phyloP scores from a whole-genome alignment of 108 stramenopile species.

The Pseudonitzschia delicatissima region DNA sequence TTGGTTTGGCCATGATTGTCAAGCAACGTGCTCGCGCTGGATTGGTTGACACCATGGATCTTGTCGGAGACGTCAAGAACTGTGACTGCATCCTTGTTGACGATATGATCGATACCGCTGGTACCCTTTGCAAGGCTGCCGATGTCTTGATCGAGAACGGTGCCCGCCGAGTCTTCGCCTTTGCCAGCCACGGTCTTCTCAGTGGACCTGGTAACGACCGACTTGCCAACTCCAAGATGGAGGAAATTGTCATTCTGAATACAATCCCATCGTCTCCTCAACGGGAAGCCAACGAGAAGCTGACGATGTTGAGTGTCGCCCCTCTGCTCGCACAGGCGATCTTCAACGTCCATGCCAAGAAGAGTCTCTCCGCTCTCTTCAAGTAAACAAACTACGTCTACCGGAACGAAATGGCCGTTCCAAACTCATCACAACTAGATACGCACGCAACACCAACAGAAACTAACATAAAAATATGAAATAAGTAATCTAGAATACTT shows the following conservation, averaged over 20 bases:
- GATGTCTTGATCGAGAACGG: conserved; percentile 92
- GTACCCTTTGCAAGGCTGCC: conserved; percentile 98
- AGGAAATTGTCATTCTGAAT: conserved; percentile 93
- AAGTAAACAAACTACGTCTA: conserved; percentile 87
- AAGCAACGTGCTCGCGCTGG: conserved; percentile 98
- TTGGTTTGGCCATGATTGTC: conserved; percentile 99
- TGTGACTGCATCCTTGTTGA: conserved; percentile 99
- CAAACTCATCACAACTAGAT: too few species aligned
- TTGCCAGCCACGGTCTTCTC: conserved; percentile 97
- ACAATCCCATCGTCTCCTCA: conserved; percentile 89
- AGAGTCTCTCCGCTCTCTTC: conserved; percentile 98
- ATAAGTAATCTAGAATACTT: too few species aligned
- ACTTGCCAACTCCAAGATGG: conserved; percentile 92
- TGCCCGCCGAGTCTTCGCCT: conserved; percentile 96
- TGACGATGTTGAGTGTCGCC: conserved; percentile 94
- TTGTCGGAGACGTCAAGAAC: conserved; percentile 97
- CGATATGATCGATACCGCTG: conserved; percentile 99
- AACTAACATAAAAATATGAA: too few species aligned
- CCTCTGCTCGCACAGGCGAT: conserved; percentile 97
- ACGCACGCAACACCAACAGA: too few species aligned
- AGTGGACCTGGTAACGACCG: conserved; percentile 96
- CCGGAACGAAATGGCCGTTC: too few species aligned
- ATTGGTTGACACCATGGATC: conserved; percentile 95
- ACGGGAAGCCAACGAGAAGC: conserved; percentile 85
- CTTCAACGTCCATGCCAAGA: conserved; percentile 98